These are phyloP conservation scores for Colletotrichum nymphaeae DNA, from an alignment of 2,329 filamentous ascomycete species.

Conservation along the genomic window DNA sequence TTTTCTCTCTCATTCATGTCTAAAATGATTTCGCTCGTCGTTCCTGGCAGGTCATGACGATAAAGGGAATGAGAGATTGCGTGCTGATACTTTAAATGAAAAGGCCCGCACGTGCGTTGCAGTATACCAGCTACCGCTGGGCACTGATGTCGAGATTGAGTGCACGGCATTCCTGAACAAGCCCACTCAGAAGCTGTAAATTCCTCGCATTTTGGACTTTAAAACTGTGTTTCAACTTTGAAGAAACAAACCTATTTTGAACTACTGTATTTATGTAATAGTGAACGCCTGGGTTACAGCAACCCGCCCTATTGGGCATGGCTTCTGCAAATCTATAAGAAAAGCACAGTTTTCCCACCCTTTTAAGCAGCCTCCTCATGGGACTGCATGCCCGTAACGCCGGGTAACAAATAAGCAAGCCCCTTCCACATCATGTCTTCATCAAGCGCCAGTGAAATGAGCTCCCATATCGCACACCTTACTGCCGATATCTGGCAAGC, in stretches of 20 bases:
- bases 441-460: slow-evolving; percentile 7
- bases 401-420: slow-evolving; percentile 18
- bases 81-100: slow-evolving; percentile 45
- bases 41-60: too few relatives aligned
- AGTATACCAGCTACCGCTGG: slow-evolving; percentile 77
- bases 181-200: slow-evolving; percentile 30
- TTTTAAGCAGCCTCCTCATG: not conserved
- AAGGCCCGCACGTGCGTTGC: slow-evolving; percentile 75
- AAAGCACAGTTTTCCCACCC: slow-evolving; percentile 8
- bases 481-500: slow-evolving; percentile 73
- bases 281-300: not conserved
- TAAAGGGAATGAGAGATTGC: slow-evolving; percentile 60
- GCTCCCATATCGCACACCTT: slow-evolving; percentile 22
- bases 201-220: too few relatives aligned
- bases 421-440: slow-evolving; percentile 29
- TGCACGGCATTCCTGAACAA: slow-evolving; percentile 57
- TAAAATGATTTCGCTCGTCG: not conserved
- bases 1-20: not conserved
- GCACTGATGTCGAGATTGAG: slow-evolving; percentile 81
- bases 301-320: not conserved
- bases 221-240: not conserved
- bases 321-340: slow-evolving; percentile 8
- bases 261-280: not conserved
- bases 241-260: not conserved
- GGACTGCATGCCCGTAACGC: slow-evolving; percentile 12